phyloP scores from a whole-genome alignment of 352 stramenopile species.

The Pythium rishiriense region DNA sequence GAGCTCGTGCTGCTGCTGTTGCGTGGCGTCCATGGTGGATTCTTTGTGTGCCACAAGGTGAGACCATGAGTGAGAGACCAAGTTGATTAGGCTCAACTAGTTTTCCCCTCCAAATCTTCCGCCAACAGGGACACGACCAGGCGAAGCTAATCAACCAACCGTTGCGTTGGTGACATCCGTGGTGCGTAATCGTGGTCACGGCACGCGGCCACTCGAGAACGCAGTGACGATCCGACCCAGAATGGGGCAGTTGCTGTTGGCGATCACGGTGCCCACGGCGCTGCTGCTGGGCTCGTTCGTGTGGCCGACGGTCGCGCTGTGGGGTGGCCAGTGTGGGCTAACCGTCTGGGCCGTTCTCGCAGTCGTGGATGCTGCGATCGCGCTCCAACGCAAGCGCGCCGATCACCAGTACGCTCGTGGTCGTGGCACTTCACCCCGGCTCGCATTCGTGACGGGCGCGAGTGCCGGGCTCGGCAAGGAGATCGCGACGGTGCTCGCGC shows the following conservation, averaged over 20 bases:
- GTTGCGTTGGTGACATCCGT: too few relatives aligned
- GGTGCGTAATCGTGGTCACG: too few relatives aligned
- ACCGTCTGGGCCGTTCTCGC: background rate
- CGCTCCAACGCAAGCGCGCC: conserved; percentile 44
- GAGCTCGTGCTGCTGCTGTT: conserved; percentile 27
- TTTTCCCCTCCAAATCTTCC: too few relatives aligned
- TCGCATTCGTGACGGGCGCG: conserved; percentile 7
- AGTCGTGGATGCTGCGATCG: conserved; percentile 59
- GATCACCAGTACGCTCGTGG: too few relatives aligned
- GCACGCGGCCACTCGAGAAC: too few relatives aligned
- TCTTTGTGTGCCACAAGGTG: background rate
- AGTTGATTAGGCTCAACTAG: too few relatives aligned
- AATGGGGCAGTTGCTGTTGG: conserved; percentile 53
- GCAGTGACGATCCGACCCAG: too few relatives aligned
- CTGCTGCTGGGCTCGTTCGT: conserved; percentile 13
- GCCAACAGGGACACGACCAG: too few relatives aligned
- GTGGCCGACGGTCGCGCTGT: background rate
- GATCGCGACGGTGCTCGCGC: conserved; percentile 1
- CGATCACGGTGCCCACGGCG: conserved; percentile 48
- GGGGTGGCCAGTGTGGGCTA: background rate
- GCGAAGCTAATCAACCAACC: conserved; percentile 43
- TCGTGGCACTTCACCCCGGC: too few relatives aligned
- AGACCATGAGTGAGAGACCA: too few relatives aligned
- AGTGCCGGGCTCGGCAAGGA: conserved; percentile 7
- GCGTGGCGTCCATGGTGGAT: background rate